These are phyloP conservation scores for Fusarium euwallaceae DNA, from an alignment of 2,329 filamentous ascomycete genomes.

Conservation along the genomic window DNA sequence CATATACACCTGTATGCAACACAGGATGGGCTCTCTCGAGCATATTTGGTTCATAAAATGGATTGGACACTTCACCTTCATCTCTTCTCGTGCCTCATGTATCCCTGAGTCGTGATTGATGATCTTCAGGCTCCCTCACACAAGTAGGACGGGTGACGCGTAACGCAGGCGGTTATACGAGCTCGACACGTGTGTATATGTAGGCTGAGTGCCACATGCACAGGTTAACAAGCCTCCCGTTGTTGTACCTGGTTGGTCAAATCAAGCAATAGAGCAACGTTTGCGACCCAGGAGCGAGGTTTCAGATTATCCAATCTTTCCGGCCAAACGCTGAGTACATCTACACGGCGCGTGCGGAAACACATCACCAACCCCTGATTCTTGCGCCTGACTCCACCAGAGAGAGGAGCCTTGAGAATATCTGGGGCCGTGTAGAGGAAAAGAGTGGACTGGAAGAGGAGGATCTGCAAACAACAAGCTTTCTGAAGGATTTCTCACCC, in stretches of 20 bases:
- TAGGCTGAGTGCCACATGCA: background rate
- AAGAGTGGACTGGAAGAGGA: background rate
- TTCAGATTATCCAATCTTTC: background rate
- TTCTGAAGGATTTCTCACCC: background rate
- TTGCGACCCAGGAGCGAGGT: background rate
- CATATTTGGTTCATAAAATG: slow-evolving; percentile 10
- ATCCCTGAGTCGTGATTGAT: background rate
- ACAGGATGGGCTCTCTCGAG: slow-evolving; percentile 33
- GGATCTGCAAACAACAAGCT: slow-evolving; percentile 3
- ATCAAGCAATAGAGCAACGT: slow-evolving; percentile 1
- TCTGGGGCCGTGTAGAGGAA: background rate
- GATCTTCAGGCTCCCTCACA: background rate
- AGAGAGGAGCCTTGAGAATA: background rate
- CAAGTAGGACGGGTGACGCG: background rate
- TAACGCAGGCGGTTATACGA: background rate
- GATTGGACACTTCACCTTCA: background rate
- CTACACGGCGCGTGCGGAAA: background rate
- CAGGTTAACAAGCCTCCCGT: background rate
- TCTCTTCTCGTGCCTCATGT: slow-evolving; percentile 1
- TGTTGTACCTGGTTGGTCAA: background rate
- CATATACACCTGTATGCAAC: slow-evolving; percentile 27
- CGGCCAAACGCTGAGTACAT: background rate
- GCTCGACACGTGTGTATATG: background rate
- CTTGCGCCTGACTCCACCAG: background rate
- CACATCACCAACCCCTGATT: slow-evolving; percentile 1